Percentiles rank a stretch among this genome's conserved stretches.
Evolutionary conservation across 306 rosid genomes (phyloP).

Genomic region (Dryas alaskensis): DNA sequence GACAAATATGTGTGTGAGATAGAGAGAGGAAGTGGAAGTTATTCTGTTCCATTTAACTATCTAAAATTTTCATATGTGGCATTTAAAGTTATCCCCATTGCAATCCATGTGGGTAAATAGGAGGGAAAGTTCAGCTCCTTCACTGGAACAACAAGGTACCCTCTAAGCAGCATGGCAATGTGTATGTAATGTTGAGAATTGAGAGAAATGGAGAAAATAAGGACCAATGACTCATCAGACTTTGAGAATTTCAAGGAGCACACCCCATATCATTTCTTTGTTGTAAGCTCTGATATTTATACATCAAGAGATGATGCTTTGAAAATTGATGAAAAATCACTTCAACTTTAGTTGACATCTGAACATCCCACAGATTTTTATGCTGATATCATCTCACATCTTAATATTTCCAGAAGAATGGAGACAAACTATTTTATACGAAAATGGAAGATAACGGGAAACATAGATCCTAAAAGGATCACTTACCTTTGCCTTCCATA

Average conservation of each 20-base stretch:
- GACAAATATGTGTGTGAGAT: neutral
- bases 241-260: neutral
- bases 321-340: neutral
- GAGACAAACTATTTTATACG: neutral
- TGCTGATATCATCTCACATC: neutral
- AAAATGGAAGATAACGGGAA: neutral
- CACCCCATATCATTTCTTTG: neutral
- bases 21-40: neutral
- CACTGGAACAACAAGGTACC: no score
- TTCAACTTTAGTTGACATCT: neutral
- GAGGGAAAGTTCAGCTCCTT: neutral
- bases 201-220: neutral
- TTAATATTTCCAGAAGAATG: neutral
- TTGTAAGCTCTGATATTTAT: neutral
- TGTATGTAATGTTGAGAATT: neutral
- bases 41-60: neutral
- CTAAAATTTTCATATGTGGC: neutral
- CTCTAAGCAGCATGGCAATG: neutral
- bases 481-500: constrained; percentile 22
- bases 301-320: neutral
- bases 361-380: neutral
- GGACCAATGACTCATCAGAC: constrained; percentile 10
- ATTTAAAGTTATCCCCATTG: neutral
- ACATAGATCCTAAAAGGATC: neutral
- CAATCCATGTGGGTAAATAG: neutral